A percentile compares a stretch with the other conserved stretches of the same genome.
phyloP scores from a whole-genome alignment of 331 rosid species.

The Quercus phellos region DNA sequence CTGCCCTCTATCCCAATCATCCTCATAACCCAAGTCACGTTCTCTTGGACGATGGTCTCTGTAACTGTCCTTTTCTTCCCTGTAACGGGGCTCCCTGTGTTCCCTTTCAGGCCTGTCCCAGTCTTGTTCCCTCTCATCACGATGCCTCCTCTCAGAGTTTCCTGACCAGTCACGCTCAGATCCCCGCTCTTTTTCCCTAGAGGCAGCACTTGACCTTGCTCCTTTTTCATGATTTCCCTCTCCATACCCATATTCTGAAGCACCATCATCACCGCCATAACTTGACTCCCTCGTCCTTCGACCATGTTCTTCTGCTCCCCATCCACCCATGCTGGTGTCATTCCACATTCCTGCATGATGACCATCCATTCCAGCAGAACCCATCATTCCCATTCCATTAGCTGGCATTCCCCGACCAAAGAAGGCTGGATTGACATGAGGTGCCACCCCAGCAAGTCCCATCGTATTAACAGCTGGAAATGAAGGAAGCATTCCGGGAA shows the following conservation, averaged over 20 bases:
- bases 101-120: conserved; percentile 35
- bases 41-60: conserved; percentile 42
- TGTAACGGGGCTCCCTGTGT: conserved; percentile 36
- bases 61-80: conserved; percentile 39
- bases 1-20: conserved; percentile 44
- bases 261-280: conserved; percentile 51
- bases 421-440: conserved; percentile 57
- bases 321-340: conserved; percentile 48
- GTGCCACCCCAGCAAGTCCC: conserved; percentile 48
- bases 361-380: conserved; percentile 42
- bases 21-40: conserved; percentile 34
- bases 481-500: conserved; percentile 41
- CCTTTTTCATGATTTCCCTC: conserved; percentile 51
- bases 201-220: conserved; percentile 31
- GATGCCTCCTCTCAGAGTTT: conserved; percentile 49
- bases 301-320: conserved; percentile 51
- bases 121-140: conserved; percentile 49
- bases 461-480: conserved; percentile 38
- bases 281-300: conserved; percentile 46
- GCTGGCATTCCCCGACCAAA: conserved; percentile 45
- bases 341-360: conserved; percentile 51
- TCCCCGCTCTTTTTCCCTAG: conserved; percentile 50
- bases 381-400: conserved; percentile 59
- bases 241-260: conserved; percentile 48
- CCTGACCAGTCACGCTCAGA: conserved; percentile 59